Percentiles rank a stretch among this genome's conserved stretches.
Evolutionary conservation across 768 basidiomycete genomes (phyloP).

Genomic region (Paxillus involutus): DNA sequence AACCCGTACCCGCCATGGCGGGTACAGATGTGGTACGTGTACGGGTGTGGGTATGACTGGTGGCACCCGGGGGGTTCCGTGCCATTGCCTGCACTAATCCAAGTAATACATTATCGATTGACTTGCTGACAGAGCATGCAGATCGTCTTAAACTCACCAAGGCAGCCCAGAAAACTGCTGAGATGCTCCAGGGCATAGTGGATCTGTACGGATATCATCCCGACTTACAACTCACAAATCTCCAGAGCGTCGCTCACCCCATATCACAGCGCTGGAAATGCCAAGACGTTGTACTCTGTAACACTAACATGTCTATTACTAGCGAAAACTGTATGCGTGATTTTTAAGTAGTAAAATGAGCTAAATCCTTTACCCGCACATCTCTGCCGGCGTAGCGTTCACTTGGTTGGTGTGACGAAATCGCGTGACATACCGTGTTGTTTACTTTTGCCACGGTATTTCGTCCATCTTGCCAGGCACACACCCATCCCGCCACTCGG

Average conservation of each 20-base stretch:
- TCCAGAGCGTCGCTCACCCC: conserved; percentile 78
- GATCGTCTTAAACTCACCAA: conserved; percentile 80
- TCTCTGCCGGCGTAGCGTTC: no score
- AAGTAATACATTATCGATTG: not conserved
- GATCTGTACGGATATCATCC: conserved; percentile 61
- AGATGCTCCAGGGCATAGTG: conserved; percentile 70
- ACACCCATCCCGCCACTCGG: not conserved
- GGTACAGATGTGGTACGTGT: no score
- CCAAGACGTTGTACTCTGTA: no score
- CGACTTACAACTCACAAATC: conserved; percentile 60
- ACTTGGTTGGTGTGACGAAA: not conserved
- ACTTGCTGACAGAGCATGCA: conserved; percentile 22
- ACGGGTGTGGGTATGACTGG: no score
- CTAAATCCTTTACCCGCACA: no score
- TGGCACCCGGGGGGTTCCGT: no score
- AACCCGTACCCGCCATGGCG: no score
- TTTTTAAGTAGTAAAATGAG: no score
- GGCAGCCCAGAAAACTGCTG: conserved; percentile 72
- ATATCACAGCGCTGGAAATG: conserved; percentile 42
- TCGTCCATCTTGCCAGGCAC: not conserved
- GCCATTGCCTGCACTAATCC: not conserved
- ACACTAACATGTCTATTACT: no score
- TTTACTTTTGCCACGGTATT: conserved; percentile 26
- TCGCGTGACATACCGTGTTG: conserved; percentile 29
- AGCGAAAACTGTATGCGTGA: no score